phyloP scores from a whole-genome alignment of 2,329 filamentous ascomycete genomes.

The Thielaviopsis musarum region DNA sequence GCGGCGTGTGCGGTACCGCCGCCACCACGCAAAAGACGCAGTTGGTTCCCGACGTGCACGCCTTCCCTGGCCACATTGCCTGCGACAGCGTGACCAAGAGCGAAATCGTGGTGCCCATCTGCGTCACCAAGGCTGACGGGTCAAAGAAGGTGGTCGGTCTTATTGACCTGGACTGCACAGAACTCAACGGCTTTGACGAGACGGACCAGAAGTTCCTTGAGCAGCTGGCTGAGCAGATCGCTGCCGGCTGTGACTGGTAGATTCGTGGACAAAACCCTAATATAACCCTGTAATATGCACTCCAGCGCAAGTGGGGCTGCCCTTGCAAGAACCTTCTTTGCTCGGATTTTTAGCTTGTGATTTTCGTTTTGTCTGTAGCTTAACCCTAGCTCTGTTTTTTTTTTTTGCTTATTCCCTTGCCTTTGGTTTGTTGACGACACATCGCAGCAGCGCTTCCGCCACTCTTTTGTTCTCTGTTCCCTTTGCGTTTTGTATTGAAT shows the following conservation, averaged over 20 bases:
- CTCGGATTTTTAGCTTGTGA: no score
- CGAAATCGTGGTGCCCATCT: constrained; percentile 66
- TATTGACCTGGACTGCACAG: constrained; percentile 65
- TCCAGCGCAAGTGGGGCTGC: neutral
- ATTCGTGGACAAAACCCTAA: neutral
- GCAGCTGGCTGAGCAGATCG: constrained; percentile 43
- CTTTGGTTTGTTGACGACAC: no score
- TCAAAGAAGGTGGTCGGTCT: constrained; percentile 45
- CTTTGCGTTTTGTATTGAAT: no score
- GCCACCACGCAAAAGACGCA: constrained; percentile 45
- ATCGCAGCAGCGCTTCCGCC: no score
- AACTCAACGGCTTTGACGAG: constrained; percentile 47
- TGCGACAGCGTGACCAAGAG: constrained; percentile 62
- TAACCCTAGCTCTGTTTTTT: no score
- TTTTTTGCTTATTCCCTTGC: no score
- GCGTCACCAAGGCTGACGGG: constrained; percentile 21
- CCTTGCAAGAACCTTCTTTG: neutral
- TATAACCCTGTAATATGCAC: neutral
- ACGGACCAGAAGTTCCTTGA: constrained; percentile 51
- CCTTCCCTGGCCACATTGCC: constrained; percentile 66
- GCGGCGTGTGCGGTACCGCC: constrained; percentile 60
- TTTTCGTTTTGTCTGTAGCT: no score
- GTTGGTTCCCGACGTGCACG: constrained; percentile 51
- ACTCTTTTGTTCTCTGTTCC: no score
- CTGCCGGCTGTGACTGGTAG: constrained; percentile 48